Evolutionary conservation across 208 protist genomes (phyloP).

Genomic region (Acanthamoeba quina): DNA sequence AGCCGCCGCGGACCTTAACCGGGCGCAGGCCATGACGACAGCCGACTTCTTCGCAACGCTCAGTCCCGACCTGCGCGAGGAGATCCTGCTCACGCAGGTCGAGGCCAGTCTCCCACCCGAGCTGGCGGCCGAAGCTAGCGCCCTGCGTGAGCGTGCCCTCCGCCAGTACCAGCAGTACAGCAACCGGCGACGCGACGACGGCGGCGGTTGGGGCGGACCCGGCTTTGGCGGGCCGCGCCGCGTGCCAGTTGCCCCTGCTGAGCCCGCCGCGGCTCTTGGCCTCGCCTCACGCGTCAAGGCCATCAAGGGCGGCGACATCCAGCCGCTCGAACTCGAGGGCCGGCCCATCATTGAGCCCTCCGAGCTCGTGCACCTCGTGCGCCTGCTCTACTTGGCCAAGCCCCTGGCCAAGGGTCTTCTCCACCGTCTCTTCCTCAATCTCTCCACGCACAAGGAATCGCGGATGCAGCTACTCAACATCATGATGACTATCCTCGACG

Average conservation of each 20-base stretch:
- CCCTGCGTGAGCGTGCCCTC: conserved; percentile 79
- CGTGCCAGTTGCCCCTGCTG: neutral
- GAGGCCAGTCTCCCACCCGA: conserved; percentile 92
- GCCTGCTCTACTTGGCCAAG: conserved; percentile 73
- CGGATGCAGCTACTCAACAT: conserved; percentile 70
- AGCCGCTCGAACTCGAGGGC: conserved; percentile 52
- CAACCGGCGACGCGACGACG: neutral
- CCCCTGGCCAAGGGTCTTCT: conserved; percentile 71
- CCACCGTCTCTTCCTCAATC: conserved; percentile 73
- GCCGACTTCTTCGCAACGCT: conserved; percentile 88
- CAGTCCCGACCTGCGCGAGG: conserved; percentile 87
- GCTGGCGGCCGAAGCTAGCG: conserved; percentile 92
- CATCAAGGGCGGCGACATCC: neutral
- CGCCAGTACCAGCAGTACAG: conserved; percentile 58
- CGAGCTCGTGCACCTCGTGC: conserved; percentile 58
- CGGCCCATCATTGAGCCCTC: conserved; percentile 27
- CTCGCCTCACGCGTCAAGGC: neutral
- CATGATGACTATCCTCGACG: conserved; percentile 62
- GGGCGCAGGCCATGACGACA: conserved; percentile 86
- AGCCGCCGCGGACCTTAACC: neutral
- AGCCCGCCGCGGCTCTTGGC: neutral
- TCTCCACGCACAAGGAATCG: conserved; percentile 61
- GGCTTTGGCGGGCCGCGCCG: neutral
- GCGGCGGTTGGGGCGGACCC: neutral
- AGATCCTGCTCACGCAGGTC: conserved; percentile 91